Evolutionary conservation across 345 rosid species (phyloP), one percentile per base, ranked within the genome.

Genomic region (Sonneratia alba): DNA sequence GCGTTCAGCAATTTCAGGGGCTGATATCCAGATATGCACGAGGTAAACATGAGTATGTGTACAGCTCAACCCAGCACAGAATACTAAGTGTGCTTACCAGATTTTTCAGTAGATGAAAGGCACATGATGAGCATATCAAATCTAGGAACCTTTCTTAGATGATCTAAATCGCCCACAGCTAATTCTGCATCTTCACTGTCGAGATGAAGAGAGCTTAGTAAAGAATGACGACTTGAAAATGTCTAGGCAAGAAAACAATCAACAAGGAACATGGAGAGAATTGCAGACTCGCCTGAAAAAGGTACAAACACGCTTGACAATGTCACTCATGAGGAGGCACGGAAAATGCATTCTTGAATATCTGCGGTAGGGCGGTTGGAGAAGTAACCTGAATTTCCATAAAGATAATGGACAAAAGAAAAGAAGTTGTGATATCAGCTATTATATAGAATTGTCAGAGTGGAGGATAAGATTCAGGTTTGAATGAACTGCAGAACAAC

Each of bases 101-200:
- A 83, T 79, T 82, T 89, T 68, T 91, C 92, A 0, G 82, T 51
- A 24, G 90, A 79, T 15, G 97, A 88, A 81, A 95, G 93, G 77
- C 89, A 90, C 93, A 86, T 75, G 72, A 87, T 73, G 77, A 91
- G 85, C 79, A 90, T 83, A 85, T 83, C 75, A 70, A 95, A 95
- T 86, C 99, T 94, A 61, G 97, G 95, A 78, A 95, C 96, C 78
- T 85, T 87, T 40, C 88, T 81, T 68, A 95, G 83, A 77, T 83
- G 83, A 64, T 88, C 90, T 19, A 95, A 72, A 79, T 88, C 90
- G 71, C 84, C 83, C 72, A 90, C 83, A 48, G 96, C 92, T 77
- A 95, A 75, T 79, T 85, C 91, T 78, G 75, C 75, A 14, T 90
- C 97, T 59, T 85, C 89, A 59, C 97, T 95, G 87, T 70, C 69